phyloP scores from a whole-genome alignment of 805 yeast species.

The Cyberlindnera mycetangii region DNA sequence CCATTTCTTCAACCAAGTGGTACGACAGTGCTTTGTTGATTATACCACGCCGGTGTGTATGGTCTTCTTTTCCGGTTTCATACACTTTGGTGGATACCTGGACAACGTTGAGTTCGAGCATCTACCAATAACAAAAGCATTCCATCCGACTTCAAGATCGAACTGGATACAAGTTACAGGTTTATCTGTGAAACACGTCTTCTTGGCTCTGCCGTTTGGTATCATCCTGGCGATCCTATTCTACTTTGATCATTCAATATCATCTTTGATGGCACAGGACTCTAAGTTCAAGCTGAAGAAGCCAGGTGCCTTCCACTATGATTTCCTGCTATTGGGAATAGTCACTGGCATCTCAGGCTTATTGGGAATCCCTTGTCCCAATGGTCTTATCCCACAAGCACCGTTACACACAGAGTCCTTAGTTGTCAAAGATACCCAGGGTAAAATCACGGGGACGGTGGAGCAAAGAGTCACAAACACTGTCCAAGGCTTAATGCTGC shows the following conservation, averaged over 20 bases:
- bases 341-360: constrained; percentile 87
- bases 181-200: constrained; percentile 64
- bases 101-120: constrained; percentile 51
- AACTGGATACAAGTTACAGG: constrained; percentile 41
- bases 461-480: constrained; percentile 89
- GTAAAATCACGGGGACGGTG: constrained; percentile 47
- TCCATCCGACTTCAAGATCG: constrained; percentile 59
- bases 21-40: constrained; percentile 75
- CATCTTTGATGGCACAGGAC: constrained; percentile 89
- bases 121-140: constrained; percentile 70
- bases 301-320: constrained; percentile 93
- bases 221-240: constrained; percentile 77
- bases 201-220: constrained; percentile 92
- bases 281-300: constrained; percentile 76
- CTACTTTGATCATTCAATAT: constrained; percentile 94
- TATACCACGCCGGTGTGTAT: constrained; percentile 84
- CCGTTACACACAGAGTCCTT: constrained; percentile 86
- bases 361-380: constrained; percentile 92
- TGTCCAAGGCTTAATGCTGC: constrained; percentile 75
- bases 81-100: constrained; percentile 85
- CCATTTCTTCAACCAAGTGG: constrained; percentile 53
- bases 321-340: constrained; percentile 76
- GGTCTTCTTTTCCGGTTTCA: constrained; percentile 86
- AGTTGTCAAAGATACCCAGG: constrained; percentile 41
- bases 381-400: constrained; percentile 96